Evolutionary conservation across 2,329 filamentous ascomycete species (phyloP), one percentile per base, ranked within the genome.

Genomic region (Elsinoe fawcettii): DNA sequence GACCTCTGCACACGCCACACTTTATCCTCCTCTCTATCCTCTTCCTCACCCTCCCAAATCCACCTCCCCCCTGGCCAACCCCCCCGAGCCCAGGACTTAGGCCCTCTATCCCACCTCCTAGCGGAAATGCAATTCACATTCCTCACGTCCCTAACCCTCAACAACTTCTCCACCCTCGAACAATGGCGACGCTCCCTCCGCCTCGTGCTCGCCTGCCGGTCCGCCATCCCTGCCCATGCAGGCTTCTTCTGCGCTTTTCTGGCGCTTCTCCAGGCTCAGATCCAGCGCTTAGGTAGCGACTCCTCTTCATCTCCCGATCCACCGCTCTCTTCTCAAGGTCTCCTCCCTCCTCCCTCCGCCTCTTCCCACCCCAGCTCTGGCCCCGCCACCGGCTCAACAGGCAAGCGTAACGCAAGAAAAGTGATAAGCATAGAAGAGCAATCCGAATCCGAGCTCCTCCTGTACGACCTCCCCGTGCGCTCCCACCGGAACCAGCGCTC

Each of bases 101-200:
- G 53, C 67, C 2, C 3, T 20, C 22, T 46, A 12, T 12, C 20
- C 41, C 9, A 9, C 41, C 3, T 73, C 11, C 66, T 85, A 12
- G 83, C 81, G 14, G 83, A 85, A 63, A 64, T 85, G 56, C 81
- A 85, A 62, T 82, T 85, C 63, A 76, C 75, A 30, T 85, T 85
- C 63, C 67, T 85, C 8, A 84, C 82, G 78, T 74, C 82, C 1
- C 64, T 85, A 59, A 83, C 81, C 4, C 71, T 85, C 60, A 83
- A 83, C 72, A 86, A 85, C 65, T 84, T 80, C 65, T 84, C 81
- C 1, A 85, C 82, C 63, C 70, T 85, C 2, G 81, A 85, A 66
- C 82, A 85, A 65, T 86, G 83, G 83, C 84, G 82, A 64, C 71
- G 83, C 36, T 62, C 85, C 9, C 68, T 85, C 8, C 70, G 70